phyloP scores from a whole-genome alignment of 2,329 filamentous ascomycete species.

The Ambrosiella beaveri region DNA sequence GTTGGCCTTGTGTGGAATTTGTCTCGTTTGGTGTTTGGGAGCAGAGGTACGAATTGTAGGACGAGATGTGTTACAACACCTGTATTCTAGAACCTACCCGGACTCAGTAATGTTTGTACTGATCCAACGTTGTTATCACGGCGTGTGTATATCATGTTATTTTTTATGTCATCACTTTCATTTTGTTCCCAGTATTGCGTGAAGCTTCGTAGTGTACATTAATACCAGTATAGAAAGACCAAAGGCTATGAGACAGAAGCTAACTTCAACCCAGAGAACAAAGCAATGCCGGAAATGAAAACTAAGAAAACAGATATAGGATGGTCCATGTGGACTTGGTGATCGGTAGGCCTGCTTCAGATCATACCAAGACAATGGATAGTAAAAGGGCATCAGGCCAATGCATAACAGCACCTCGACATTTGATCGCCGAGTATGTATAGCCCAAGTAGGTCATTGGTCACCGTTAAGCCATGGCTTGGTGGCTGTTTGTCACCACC shows the following conservation, averaged over 20 bases:
- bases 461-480: no score
- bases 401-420: no score
- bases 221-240: background rate
- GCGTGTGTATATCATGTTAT: background rate
- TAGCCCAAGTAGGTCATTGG: no score
- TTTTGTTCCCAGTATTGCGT: background rate
- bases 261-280: background rate
- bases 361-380: background rate
- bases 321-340: background rate
- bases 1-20: background rate
- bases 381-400: background rate
- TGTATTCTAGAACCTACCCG: conserved; percentile 4
- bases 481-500: no score
- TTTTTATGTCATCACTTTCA: background rate
- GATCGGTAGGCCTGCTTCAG: background rate
- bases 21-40: background rate
- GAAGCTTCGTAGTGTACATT: background rate
- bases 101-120: background rate
- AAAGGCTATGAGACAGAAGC: background rate
- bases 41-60: background rate
- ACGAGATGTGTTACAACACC: background rate
- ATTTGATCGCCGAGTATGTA: no score
- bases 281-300: background rate
- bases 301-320: background rate
- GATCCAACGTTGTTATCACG: background rate